These are phyloP conservation scores for Neocucurbitaria cava DNA, from an alignment of 2,329 filamentous ascomycete genomes.

Conservation along the genomic window DNA sequence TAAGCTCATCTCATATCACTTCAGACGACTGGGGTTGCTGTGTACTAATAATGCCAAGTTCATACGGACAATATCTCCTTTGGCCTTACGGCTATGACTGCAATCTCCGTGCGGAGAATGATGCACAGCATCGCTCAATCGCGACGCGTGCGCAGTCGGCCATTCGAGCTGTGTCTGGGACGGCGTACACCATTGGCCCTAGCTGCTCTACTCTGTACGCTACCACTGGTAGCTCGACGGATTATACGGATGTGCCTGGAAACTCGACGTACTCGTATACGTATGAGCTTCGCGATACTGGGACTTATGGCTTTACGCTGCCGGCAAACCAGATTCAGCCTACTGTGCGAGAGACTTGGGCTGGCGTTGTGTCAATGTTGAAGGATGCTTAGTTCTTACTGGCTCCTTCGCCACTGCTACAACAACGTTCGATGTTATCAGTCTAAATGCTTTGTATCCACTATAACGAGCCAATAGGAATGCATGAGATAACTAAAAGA, in stretches of 20 bases:
- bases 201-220: slow-evolving; percentile 68
- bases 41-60: no score
- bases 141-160: slow-evolving; percentile 58
- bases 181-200: slow-evolving; percentile 53
- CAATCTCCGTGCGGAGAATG: slow-evolving; percentile 54
- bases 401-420: no score
- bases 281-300: slow-evolving; percentile 58
- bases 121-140: slow-evolving; percentile 58
- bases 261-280: slow-evolving; percentile 56
- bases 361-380: slow-evolving; percentile 45
- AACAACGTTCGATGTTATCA: no score
- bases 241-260: slow-evolving; percentile 53
- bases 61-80: slow-evolving; percentile 42
- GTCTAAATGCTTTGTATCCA: no score
- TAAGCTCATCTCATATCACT: slow-evolving; percentile 55
- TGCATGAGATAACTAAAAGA: no score
- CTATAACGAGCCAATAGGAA: no score
- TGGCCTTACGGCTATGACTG: slow-evolving; percentile 67
- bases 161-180: slow-evolving; percentile 62
- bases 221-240: slow-evolving; percentile 55
- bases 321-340: slow-evolving; percentile 58
- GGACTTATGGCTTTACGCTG: slow-evolving; percentile 56
- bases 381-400: slow-evolving; percentile 20
- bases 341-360: slow-evolving; percentile 56
- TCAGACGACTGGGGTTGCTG: no score